A percentile compares a stretch with the other conserved stretches of the same genome.
Conservation (phyloP, 805 yeast species). For the Wickerhamiella galacta region DNA sequence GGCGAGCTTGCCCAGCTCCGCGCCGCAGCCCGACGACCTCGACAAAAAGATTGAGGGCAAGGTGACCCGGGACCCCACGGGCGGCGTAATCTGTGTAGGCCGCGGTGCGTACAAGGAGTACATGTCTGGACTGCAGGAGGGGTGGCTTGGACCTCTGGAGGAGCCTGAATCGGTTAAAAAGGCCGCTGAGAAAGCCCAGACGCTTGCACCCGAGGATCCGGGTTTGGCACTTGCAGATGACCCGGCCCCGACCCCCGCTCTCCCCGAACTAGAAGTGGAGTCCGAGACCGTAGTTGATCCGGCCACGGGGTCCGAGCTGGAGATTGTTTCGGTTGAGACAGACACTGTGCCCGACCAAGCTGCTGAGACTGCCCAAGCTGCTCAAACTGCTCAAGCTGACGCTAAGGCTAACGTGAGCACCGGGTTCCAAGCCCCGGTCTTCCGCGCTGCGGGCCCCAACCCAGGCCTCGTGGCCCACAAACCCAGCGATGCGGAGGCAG, state of each 20-base stretch:
- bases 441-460: too few relatives aligned
- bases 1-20: slow-evolving; percentile 16
- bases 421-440: too few relatives aligned
- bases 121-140: slow-evolving; percentile 81
- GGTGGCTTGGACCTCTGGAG: slow-evolving; percentile 78
- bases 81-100: slow-evolving; percentile 85
- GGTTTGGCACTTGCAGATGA: too few relatives aligned
- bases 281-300: too few relatives aligned
- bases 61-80: slow-evolving; percentile 31
- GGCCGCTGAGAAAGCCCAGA: too few relatives aligned
- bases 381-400: not conserved
- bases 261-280: too few relatives aligned
- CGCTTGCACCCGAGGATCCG: too few relatives aligned
- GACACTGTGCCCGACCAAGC: slow-evolving; percentile 1
- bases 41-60: slow-evolving; percentile 20
- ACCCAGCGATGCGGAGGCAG: too few relatives aligned
- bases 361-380: not conserved
- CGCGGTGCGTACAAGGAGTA: slow-evolving; percentile 94
- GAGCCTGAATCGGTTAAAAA: slow-evolving; percentile 24
- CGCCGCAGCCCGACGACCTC: slow-evolving; percentile 15
- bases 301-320: slow-evolving; percentile 7
- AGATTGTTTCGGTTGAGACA: slow-evolving; percentile 4
- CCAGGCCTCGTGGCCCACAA: too few relatives aligned
- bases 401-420: not conserved
- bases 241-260: too few relatives aligned